phyloP scores from a whole-genome alignment of 805 yeast species.

The Saccharomycopsis selenospora region DNA sequence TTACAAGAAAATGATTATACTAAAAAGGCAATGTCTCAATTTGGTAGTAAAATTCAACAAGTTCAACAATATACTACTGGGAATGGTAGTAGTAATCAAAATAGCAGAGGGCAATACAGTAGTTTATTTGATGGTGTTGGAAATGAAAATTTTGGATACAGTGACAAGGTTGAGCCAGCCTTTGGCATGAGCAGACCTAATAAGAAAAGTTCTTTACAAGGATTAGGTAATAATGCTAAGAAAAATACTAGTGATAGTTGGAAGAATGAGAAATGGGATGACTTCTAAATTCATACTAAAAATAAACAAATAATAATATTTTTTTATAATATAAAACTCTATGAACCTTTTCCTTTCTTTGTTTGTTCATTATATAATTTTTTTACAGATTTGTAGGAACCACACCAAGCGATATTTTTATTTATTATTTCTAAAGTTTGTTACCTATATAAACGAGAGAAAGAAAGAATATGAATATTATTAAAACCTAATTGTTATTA shows the following conservation, averaged over 20 bases:
- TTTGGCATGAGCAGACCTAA: conserved; percentile 58
- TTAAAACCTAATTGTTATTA: too few species aligned
- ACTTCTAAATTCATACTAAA: conserved; percentile 1
- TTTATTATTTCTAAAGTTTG: too few species aligned
- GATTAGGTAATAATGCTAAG: conserved; percentile 27
- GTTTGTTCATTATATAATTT: too few species aligned
- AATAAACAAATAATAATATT: too few species aligned
- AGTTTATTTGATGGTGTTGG: conserved; percentile 52
- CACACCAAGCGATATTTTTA: too few species aligned
- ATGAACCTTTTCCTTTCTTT: too few species aligned
- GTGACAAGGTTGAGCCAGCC: conserved; percentile 46
- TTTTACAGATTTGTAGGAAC: too few species aligned
- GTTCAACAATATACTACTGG: not conserved
- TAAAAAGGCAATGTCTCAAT: conserved; percentile 89
- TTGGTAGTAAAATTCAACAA: conserved; percentile 89
- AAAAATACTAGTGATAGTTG: conserved; percentile 3
- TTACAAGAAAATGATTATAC: conserved; percentile 74
- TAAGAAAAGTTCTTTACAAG: conserved; percentile 49
- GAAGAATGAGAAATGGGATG: conserved; percentile 11
- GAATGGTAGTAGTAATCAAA: conserved; percentile 47
- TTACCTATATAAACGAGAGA: too few species aligned
- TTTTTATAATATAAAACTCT: too few species aligned
- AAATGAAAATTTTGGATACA: conserved; percentile 25
- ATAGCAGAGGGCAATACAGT: conserved; percentile 48
- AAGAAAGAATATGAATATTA: too few species aligned